phyloP scores from a whole-genome alignment of 2,329 filamentous ascomycete genomes.

The Arthrobotrys megalospora region DNA sequence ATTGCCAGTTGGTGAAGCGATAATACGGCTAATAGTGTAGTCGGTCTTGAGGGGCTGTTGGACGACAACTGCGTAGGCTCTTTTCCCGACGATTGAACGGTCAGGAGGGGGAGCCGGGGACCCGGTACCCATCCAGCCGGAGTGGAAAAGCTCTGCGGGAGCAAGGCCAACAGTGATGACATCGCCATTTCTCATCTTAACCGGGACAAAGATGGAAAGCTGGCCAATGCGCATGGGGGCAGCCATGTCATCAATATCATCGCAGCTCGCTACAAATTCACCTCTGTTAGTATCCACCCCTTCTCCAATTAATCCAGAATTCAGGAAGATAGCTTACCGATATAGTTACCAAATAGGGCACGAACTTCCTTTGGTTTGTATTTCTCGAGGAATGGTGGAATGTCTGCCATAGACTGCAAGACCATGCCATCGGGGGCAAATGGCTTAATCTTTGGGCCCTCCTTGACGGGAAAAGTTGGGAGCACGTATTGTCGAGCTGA shows the following conservation, averaged over 20 bases:
- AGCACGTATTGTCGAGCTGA: neutral
- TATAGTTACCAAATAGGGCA: slow-evolving; percentile 47
- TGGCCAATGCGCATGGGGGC: slow-evolving; percentile 44
- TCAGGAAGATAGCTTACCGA: slow-evolving; percentile 23
- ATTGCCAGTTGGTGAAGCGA: slow-evolving; percentile 26
- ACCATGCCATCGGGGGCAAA: slow-evolving; percentile 39
- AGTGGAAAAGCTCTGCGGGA: slow-evolving; percentile 47
- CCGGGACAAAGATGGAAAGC: slow-evolving; percentile 45
- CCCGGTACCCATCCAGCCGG: slow-evolving; percentile 42
- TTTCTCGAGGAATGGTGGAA: slow-evolving; percentile 14
- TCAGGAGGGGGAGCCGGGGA: slow-evolving; percentile 25
- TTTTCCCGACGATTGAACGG: slow-evolving; percentile 46
- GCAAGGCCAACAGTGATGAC: slow-evolving; percentile 47
- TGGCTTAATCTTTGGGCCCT: slow-evolving; percentile 17
- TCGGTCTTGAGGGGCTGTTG: slow-evolving; percentile 20
- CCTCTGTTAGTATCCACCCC: neutral
- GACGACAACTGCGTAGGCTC: slow-evolving; percentile 42
- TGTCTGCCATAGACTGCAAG: slow-evolving; percentile 37
- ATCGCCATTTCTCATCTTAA: slow-evolving; percentile 33
- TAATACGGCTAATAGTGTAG: slow-evolving; percentile 19
- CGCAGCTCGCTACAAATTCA: slow-evolving; percentile 36
- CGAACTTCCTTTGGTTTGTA: slow-evolving; percentile 34
- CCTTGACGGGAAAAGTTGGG: slow-evolving; percentile 11
- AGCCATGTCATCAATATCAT: slow-evolving; percentile 30
- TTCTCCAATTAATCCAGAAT: neutral